Evolutionary conservation across 2,329 filamentous ascomycete species (phyloP), one percentile per base, ranked within the genome.

Genomic region (Venturia effusa): DNA sequence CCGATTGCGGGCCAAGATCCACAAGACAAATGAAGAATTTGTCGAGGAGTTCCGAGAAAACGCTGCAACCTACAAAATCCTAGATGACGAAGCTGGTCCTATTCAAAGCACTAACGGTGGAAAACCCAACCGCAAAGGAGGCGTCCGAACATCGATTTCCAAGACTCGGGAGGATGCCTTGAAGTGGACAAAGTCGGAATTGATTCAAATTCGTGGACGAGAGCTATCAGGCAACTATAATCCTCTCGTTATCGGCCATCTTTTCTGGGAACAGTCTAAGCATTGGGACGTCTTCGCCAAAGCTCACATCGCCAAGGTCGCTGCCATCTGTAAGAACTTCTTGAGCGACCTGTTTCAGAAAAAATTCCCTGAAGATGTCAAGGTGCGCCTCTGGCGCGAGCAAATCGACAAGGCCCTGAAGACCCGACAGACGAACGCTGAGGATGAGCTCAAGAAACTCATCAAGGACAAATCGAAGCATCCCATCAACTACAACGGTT

Each of bases 201-300:
- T 83, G 61, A 67, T 71, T 30, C 74, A 74, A 43, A 78, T 72
- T 5, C 76, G 84, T 32, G 81, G 80, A 0, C 73, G 79, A 5
- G 86, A 89, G 68, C 72, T 89, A 0, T 82, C 83, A 0, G 84
- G 85, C 0, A 83, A 77, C 0, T 87, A 84, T 71, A 86, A 86
- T 65, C 81, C 85, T 0, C 70, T 84, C 62, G 74, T 88, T 11
- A 78, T 88, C 0, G 74, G 75, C 0, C 81, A 87, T 27, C 70
- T 89, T 0, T 89, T 89, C 69, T 74, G 74, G 24, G 79, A 86
- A 57, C 84, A 88, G 64, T 84, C 80, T 0, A 63, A 67, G 7
- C 80, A 79, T 0, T 89, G 84, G 86, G 70, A 77, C 51, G 37
- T 64, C 0, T 76, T 81, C 3, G 75, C 72, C 2, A 63, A 54